Conservation (phyloP, 2,329 filamentous ascomycete species). For the Plectosphaerella plurivora region DNA sequence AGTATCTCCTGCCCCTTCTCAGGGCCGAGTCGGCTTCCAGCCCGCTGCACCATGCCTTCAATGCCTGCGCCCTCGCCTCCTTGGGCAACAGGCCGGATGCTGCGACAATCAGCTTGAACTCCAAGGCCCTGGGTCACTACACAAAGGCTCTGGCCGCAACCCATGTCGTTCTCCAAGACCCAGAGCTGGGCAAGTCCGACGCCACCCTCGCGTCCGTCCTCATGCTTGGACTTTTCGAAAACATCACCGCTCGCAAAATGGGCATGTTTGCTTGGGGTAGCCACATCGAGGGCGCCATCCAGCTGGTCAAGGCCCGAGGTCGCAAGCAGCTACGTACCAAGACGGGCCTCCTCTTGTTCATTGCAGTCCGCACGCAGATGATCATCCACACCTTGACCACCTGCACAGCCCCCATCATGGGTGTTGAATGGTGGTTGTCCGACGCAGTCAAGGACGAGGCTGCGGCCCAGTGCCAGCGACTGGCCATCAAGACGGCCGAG, state of each 20-base stretch:
- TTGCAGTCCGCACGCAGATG: conserved; percentile 58
- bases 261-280: conserved; percentile 50
- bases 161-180: conserved; percentile 48
- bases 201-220: conserved; percentile 55
- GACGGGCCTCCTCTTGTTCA: conserved; percentile 50
- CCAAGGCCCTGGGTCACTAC: conserved; percentile 47
- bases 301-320: conserved; percentile 54
- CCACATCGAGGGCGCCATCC: conserved; percentile 60
- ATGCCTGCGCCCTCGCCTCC: conserved; percentile 54
- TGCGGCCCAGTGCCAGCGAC: conserved; percentile 42
- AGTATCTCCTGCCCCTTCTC: conserved; percentile 54
- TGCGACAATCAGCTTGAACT: conserved; percentile 24
- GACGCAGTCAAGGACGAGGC: conserved; percentile 45
- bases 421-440: conserved; percentile 55
- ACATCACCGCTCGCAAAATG: conserved; percentile 20
- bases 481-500: conserved; percentile 51
- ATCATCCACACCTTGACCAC: conserved; percentile 54
- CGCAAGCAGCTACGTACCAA: conserved; percentile 50
- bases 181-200: conserved; percentile 45
- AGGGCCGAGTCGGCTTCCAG: conserved; percentile 34
- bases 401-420: conserved; percentile 47
- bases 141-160: conserved; percentile 49
- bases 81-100: conserved; percentile 45
- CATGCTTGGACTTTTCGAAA: conserved; percentile 57
- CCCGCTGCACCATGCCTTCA: conserved; percentile 53